Base-by-base conservation (phyloP, 108 stramenopile genomes). In the Skeletonema costatum region DNA sequence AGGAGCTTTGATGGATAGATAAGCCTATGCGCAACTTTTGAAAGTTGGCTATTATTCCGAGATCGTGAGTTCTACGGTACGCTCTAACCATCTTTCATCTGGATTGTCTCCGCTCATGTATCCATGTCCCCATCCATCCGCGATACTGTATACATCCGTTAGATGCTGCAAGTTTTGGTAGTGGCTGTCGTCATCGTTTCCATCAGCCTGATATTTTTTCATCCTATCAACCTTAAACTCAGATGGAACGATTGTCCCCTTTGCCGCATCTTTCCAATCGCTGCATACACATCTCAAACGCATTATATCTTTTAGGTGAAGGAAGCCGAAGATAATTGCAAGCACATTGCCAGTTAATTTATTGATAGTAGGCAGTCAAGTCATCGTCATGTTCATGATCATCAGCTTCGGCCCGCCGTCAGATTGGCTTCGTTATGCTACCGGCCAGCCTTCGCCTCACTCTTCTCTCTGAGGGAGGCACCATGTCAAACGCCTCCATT, bases 271-370 rank as follows among this genome's bases (percentile, higher is more conserved):
- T n/a, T 60, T 70, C 32, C 30, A 38, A 3, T 38, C 8, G 3
- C 25, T 17, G 48, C 69, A 70, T 8, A 70, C 69, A 5, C 69
- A 44, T 46, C 44, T 46, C 13, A 11, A 10, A 10, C 10, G 50
- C 17, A 70, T 53, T 10, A 70, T 70, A 12, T 38, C 35, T 19
- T 29, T 6, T 13, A 8, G 12, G 17, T 3, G 13, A 9, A 70
- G 69, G 56, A 19, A 70, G 9, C 69, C 13, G 13, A 70, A n/a
- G 17, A 70, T 70, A 12, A 14, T 46, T 46, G 44, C 44, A 12
- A 46, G 3, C 44, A 11, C 44, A 12, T 46, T 10, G 11, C 44
- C 35, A 6, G 5, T 36, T 36, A 36, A 36, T 25, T 25, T 0
- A 25, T 25, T 25, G 25, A 25, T 0, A 25, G 25, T 25, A 25